Percentiles rank a stretch among this genome's conserved stretches.
Conservation (phyloP, 768 basidiomycete genomes). For the Tephrocybe sp. region DNA sequence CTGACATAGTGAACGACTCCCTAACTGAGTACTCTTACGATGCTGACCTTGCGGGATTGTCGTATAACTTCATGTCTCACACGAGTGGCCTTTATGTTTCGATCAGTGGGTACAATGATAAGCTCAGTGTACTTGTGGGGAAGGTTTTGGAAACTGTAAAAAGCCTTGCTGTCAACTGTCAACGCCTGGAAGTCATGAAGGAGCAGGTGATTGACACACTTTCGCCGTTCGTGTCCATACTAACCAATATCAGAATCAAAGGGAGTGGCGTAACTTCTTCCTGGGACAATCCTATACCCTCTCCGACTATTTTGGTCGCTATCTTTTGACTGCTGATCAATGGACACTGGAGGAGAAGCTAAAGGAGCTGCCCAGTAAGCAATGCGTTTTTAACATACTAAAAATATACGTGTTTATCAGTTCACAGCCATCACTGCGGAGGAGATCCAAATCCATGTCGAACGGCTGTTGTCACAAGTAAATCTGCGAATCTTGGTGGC, state of each 20-base stretch:
- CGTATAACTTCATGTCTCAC: constrained; percentile 65
- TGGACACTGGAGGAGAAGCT: constrained; percentile 83
- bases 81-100: constrained; percentile 66
- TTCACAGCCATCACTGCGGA: constrained; percentile 64
- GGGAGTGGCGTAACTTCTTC: constrained; percentile 85
- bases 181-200: constrained; percentile 78
- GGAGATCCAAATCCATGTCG: constrained; percentile 66
- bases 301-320: constrained; percentile 73
- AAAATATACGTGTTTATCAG: neutral
- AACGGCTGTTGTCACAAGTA: constrained; percentile 58
- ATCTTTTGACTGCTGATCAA: constrained; percentile 67
- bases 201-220: constrained; percentile 57
- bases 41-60: constrained; percentile 87
- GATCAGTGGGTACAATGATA: constrained; percentile 90
- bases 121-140: constrained; percentile 70
- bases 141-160: constrained; percentile 72
- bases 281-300: constrained; percentile 81
- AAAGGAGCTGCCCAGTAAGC: constrained; percentile 69
- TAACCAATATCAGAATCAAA: constrained; percentile 52
- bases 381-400: neutral
- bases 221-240: neutral
- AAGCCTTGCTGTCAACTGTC: constrained; percentile 60
- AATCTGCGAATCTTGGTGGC: constrained; percentile 73
- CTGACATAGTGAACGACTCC: constrained; percentile 84
- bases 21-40: constrained; percentile 91